Base-by-base conservation (phyloP, 1,139 yeast genomes). In the Sugiyamaella japonica region DNA sequence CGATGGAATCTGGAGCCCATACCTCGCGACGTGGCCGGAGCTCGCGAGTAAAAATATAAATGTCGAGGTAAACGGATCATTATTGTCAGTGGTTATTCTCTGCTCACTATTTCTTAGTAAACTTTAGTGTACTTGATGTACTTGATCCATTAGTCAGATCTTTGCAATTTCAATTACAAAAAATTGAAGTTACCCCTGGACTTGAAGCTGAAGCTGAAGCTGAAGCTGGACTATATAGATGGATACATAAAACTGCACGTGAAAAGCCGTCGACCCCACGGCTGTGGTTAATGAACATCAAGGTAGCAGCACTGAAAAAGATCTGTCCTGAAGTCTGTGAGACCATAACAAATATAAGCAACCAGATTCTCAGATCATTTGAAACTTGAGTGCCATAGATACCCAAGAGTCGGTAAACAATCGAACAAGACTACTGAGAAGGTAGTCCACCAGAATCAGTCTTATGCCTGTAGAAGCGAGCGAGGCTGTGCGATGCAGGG, bases 401-500 rank as follows among this genome's bases (percentile, higher is more conserved):
- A 6, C 25, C 25, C 6, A 20, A 20, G 25, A n/a, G n/a, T n/a
- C 34, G 3, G 3, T 12, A 5, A 29, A 29, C 3, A 9, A 29
- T 29, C 4, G 34, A 29, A 5, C 7, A 5, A 29, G 34, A 6
- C 25, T 20, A 6, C 3, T 20, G 25, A 20, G 25, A 29, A 7
- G n/a, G n/a, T 3, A 29, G 34, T 29, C 10, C 34, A 12, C 34
- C 34, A 29, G 34, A 29, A 3, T 10, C 34, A n/a, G n/a, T 12
- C 34, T 29, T 5, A 29, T 9, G 3, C n/a, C 34, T 5, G 34
- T 29, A 3, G n/a, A 29, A 3, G 3, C 10, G 34, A 9, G 34
- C 12, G 29, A 13, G 46, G 46, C 46, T 42, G 46, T 29, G 37
- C 46, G 46, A 42, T 20, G 46, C 46, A 42, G 46, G 46, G 46